A percentile compares a stretch with the other conserved stretches of the same genome.
Evolutionary conservation across 2,329 filamentous ascomycete genomes (phyloP).

Genomic region (Epichloe uncinata): DNA sequence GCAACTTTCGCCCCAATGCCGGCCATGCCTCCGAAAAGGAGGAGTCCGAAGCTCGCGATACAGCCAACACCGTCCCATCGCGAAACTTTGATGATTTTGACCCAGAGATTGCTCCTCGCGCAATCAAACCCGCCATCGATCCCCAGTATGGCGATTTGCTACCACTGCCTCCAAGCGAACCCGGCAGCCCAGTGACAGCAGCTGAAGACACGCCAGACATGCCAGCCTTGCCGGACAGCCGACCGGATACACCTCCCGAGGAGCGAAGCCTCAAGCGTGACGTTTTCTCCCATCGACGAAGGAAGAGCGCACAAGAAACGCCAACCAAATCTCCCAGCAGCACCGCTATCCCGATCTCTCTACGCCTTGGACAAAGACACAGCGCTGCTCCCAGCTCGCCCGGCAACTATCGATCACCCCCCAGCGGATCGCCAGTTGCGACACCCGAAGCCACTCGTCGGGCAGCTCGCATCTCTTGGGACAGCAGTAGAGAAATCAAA

Average conservation of each 20-base stretch:
- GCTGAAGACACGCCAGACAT: constrained; percentile 34
- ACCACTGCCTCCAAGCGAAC: constrained; percentile 47
- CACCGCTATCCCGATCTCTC: constrained; percentile 44
- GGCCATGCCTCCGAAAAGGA: constrained; percentile 29
- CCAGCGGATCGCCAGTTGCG: constrained; percentile 20
- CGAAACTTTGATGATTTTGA: constrained; percentile 30
- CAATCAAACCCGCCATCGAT: constrained; percentile 52
- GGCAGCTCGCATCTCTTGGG: constrained; percentile 43
- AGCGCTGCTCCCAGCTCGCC: constrained; percentile 29
- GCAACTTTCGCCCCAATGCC: constrained; percentile 31
- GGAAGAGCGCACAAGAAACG: constrained; percentile 34
- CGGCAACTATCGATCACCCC: constrained; percentile 24
- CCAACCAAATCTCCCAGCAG: constrained; percentile 38
- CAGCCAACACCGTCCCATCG: constrained; percentile 8
- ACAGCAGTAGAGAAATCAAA: constrained; percentile 56
- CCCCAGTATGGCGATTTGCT: constrained; percentile 52
- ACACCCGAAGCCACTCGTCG: constrained; percentile 25
- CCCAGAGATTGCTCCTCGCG: constrained; percentile 43
- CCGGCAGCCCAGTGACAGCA: constrained; percentile 31
- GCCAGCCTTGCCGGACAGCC: constrained; percentile 45
- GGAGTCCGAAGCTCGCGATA: constrained; percentile 18
- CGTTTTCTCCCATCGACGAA: constrained; percentile 30
- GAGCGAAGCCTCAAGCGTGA: constrained; percentile 29
- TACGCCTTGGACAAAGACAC: constrained; percentile 34
- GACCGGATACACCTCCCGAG: constrained; percentile 41